Percentiles rank a stretch among this genome's conserved stretches.
Evolutionary conservation across 768 basidiomycete genomes (phyloP).

Genomic region (Paxillus rubicundulus): DNA sequence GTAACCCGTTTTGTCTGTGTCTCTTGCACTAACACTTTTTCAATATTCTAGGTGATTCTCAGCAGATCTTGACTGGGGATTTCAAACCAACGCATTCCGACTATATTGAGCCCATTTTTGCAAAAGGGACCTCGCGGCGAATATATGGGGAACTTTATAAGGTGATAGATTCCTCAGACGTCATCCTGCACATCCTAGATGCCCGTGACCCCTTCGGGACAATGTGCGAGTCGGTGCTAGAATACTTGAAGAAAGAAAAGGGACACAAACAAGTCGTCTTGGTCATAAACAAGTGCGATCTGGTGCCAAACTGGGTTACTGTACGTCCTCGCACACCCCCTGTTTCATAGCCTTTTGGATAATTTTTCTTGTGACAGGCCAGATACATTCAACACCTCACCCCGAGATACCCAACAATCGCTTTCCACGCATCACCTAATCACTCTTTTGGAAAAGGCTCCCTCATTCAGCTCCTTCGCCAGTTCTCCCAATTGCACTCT

Average conservation of each 20-base stretch:
- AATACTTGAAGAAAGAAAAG: slow-evolving; percentile 94
- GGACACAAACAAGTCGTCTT: slow-evolving; percentile 96
- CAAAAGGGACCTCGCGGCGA: slow-evolving; percentile 91
- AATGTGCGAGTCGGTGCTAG: slow-evolving; percentile 89
- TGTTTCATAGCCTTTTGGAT: neutral
- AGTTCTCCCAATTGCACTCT: slow-evolving; percentile 94
- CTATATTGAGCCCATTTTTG: slow-evolving; percentile 86
- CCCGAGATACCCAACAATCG: slow-evolving; percentile 92
- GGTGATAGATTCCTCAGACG: slow-evolving; percentile 98
- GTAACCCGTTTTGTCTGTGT: neutral
- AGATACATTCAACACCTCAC: slow-evolving; percentile 95
- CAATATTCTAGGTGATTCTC: slow-evolving; percentile 7
- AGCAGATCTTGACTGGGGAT: slow-evolving; percentile 30
- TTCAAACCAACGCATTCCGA: slow-evolving; percentile 67
- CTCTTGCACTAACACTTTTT: slow-evolving; percentile 1
- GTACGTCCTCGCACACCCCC: slow-evolving; percentile 47
- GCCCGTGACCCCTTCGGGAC: slow-evolving; percentile 95
- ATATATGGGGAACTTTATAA: slow-evolving; percentile 99
- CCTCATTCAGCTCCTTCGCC: slow-evolving; percentile 92
- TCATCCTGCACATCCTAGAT: slow-evolving; percentile 92
- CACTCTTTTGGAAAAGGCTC: slow-evolving; percentile 99
- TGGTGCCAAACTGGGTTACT: slow-evolving; percentile 98
- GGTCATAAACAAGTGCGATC: slow-evolving; percentile 96
- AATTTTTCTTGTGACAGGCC: slow-evolving; percentile 49
- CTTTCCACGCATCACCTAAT: slow-evolving; percentile 98